Percentiles rank a stretch among this genome's conserved stretches.
Conservation (phyloP, 306 rosid species). For the Psophocarpus tetragonolobus region DNA sequence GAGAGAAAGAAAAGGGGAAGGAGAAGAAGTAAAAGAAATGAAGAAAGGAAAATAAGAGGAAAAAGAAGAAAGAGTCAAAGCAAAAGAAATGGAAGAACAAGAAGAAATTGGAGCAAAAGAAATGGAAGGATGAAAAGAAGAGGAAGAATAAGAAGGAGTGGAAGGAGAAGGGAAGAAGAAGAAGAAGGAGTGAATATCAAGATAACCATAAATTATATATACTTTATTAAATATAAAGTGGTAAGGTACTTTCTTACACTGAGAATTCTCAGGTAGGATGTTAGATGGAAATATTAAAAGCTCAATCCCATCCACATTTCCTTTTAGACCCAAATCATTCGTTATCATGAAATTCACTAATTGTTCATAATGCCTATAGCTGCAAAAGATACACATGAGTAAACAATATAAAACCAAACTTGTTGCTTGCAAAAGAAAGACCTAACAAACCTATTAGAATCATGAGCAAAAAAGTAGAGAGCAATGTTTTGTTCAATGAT, state of each 20-base stretch:
- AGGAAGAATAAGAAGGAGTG: no score
- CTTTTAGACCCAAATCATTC: conserved; percentile 48
- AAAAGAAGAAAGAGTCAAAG: no score
- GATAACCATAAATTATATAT: no score
- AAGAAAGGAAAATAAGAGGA: no score
- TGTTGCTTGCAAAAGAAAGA: neutral
- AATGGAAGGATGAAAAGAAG: no score
- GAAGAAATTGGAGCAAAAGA: no score
- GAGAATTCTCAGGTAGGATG: conserved; percentile 33
- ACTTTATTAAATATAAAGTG: neutral
- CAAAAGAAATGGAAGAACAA: no score
- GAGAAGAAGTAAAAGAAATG: no score
- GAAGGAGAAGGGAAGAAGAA: no score
- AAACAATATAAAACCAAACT: neutral
- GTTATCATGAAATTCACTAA: conserved; percentile 35
- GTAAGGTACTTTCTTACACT: conserved; percentile 28
- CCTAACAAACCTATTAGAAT: conserved; percentile 39
- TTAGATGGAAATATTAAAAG: conserved; percentile 47
- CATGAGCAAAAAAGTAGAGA: conserved; percentile 43
- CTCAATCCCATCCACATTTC: conserved; percentile 39
- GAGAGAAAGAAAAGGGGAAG: no score
- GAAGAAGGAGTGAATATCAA: no score
- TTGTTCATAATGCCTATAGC: conserved; percentile 35
- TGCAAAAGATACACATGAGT: neutral
- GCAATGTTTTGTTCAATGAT: conserved; percentile 38